Base-by-base conservation (phyloP, 495 filamentous ascomycete genomes). In the Ramalina peruviana region DNA sequence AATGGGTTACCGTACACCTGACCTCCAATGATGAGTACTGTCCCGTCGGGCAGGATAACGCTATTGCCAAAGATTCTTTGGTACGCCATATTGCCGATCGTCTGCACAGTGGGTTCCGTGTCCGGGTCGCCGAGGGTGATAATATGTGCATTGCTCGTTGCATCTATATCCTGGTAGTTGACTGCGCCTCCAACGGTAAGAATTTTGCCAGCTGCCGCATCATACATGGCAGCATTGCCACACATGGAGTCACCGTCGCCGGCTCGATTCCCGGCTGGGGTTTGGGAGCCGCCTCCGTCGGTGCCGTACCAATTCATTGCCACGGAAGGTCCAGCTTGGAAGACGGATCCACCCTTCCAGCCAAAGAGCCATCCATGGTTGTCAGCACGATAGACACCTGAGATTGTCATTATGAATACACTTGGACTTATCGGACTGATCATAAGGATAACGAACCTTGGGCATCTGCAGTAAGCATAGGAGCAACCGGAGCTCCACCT, bases 281-380 rank as follows among this genome's bases (percentile, higher is more conserved):
- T 54, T 16, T 59, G 51, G n/a, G 53, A 64, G 1, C 76, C 76
- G 9, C 49, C 51, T 13, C 62, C 70, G 9, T 50, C 50, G 11
- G 68, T 69, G 12, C 56, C 56, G 58, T 72, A 80, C 79, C 79
- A 82, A 58, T 80, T 73, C 75, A 79, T 79, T 1, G 58, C 50
- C 43, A 57, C 64, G 49, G 65, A 71, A 6, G 77, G 78, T 5
- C 78, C 77, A 6, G 75, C 76, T 58, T 80, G 75, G 65, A 80
- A 76, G 17, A 78, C 69, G 23, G 55, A 67, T 10, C 61, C 66
- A 38, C 67, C 62, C 52, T 73, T 79, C 72, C 76, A 81, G 10
- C 58, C 74, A 56, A 79, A 81, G n/a, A 81, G 64, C 78, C 76
- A 80, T 40, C 54, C 72, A 52, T 81, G 77, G 51, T 76, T 78